A percentile compares a stretch with the other conserved stretches of the same genome.
Conservation (phyloP, 2,329 filamentous ascomycete species). For the Magnaporthiopsis rhizophila region DNA sequence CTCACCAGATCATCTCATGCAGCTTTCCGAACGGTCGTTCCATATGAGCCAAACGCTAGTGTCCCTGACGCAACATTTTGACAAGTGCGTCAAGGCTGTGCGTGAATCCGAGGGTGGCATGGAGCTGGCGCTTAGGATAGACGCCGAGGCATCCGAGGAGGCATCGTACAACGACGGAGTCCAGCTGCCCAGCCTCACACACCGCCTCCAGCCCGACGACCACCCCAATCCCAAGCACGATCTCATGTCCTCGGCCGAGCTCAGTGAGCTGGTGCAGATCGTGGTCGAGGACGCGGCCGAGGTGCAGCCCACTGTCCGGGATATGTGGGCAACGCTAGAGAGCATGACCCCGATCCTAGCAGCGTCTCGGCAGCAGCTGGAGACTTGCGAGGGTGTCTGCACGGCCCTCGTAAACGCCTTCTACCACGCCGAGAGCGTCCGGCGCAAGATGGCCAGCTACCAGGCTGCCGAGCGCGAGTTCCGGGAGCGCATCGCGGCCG, state of each 20-base stretch:
- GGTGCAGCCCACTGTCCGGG: slow-evolving; percentile 57
- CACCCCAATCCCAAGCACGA: slow-evolving; percentile 37
- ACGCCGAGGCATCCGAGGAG: slow-evolving; percentile 40
- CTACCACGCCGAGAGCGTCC: slow-evolving; percentile 58
- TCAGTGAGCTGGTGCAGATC: slow-evolving; percentile 74
- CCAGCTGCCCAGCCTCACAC: slow-evolving; percentile 27
- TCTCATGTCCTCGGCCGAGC: slow-evolving; percentile 67
- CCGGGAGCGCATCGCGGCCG: slow-evolving; percentile 61
- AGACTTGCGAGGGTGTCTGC: slow-evolving; percentile 46
- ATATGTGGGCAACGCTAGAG: slow-evolving; percentile 66
- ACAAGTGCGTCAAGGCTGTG: slow-evolving; percentile 85
- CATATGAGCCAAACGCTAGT: slow-evolving; percentile 76
- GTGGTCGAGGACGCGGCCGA: slow-evolving; percentile 63
- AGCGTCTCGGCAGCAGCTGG: slow-evolving; percentile 55
- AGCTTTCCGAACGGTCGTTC: slow-evolving; percentile 66
- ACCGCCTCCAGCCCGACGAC: slow-evolving; percentile 43
- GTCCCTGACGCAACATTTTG: slow-evolving; percentile 79
- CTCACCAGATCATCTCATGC: slow-evolving; percentile 42
- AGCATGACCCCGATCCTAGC: slow-evolving; percentile 69
- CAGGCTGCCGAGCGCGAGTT: slow-evolving; percentile 59
- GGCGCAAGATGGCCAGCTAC: slow-evolving; percentile 56
- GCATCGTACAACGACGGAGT: slow-evolving; percentile 39
- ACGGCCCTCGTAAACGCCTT: slow-evolving; percentile 55
- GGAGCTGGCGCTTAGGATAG: slow-evolving; percentile 59
- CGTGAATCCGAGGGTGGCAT: slow-evolving; percentile 80